phyloP scores from a whole-genome alignment of 2,329 filamentous ascomycete species.

The Microsporum canis region DNA sequence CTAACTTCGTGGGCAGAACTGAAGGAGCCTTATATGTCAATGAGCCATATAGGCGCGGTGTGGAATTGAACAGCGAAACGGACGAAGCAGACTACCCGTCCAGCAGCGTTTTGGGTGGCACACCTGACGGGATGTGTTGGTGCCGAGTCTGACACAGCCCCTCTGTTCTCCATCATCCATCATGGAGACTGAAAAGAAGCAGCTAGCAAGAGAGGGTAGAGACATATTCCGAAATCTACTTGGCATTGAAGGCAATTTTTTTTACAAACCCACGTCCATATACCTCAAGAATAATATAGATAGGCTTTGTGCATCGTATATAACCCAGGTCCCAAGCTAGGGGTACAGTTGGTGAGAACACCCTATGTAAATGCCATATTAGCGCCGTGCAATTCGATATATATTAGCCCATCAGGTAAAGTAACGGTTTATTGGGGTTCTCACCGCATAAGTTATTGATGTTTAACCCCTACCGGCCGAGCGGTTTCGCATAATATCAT shows the following conservation, averaged over 20 bases:
- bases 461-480: not conserved
- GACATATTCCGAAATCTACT: not conserved
- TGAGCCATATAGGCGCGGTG: not conserved
- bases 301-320: too few species aligned
- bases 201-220: not conserved
- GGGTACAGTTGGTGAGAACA: too few species aligned
- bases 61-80: not conserved
- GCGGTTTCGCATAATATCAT: not conserved
- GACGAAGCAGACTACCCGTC: not conserved
- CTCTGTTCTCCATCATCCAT: not conserved
- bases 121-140: not conserved
- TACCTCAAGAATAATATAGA: too few species aligned
- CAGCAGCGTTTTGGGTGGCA: not conserved
- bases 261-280: not conserved
- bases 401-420: not conserved
- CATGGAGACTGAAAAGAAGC: not conserved
- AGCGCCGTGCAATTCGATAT: not conserved
- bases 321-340: too few species aligned
- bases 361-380: not conserved
- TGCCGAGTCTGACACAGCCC: not conserved
- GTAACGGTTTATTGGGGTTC: not conserved
- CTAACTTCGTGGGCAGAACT: not conserved
- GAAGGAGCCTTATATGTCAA: not conserved
- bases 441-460: not conserved
- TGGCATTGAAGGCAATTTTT: not conserved